Conservation (phyloP, 192 early-diverging fungal species). For the Bifiguratus adelaidae region DNA sequence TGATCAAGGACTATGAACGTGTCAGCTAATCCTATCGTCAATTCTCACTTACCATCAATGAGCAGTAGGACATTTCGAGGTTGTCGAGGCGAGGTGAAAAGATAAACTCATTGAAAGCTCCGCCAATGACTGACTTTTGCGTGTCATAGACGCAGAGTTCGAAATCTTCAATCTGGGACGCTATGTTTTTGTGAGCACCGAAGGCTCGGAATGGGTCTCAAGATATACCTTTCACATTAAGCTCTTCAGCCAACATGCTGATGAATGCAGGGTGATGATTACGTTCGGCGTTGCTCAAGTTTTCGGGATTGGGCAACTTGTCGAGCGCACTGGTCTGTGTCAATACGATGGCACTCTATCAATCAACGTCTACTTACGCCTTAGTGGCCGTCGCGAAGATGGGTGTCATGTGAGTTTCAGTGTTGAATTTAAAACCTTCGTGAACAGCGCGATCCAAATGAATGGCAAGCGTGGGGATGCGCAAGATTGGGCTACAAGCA, state of each 20-base stretch:
- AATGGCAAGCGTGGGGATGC: conserved; percentile 95
- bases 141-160: conserved; percentile 97
- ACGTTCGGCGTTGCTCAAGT: conserved; percentile 16
- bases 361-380: conserved; percentile 14
- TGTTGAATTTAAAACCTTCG: conserved; percentile 89
- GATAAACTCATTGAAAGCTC: conserved; percentile 86
- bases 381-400: conserved; percentile 69
- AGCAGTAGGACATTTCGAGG: conserved; percentile 93
- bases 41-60: conserved; percentile 47
- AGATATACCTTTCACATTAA: conserved; percentile 44
- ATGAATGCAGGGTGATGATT: conserved; percentile 82
- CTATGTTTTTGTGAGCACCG: too few species aligned
- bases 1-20: conserved; percentile 44
- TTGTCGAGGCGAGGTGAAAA: conserved; percentile 93
- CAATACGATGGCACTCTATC: background rate
- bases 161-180: conserved; percentile 82
- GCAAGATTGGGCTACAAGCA: conserved; percentile 64
- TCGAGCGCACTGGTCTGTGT: conserved; percentile 6
- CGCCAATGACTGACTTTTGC: conserved; percentile 81
- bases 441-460: conserved; percentile 79
- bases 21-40: conserved; percentile 5
- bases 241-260: conserved; percentile 63
- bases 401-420: conserved; percentile 86
- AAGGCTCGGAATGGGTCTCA: background rate
- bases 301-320: conserved; percentile 7